Evolutionary conservation across 176 grass and related monocot genomes (phyloP).

Genomic region (Microstegium vimineum): DNA sequence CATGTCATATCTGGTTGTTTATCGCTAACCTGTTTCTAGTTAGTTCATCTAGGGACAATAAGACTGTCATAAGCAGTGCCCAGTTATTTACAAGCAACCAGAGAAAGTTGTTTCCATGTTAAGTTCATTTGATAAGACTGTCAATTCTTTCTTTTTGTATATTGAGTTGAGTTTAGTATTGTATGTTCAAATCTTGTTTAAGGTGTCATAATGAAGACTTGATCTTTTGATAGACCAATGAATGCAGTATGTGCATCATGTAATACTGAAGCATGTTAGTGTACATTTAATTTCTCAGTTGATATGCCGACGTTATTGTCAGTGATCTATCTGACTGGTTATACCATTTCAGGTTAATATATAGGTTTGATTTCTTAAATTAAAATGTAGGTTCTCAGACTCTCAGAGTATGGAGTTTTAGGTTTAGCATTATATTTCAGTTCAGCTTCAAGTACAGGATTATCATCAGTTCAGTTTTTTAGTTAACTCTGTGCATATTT

Average conservation of each 20-base stretch:
- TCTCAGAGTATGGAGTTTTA: too few relatives aligned
- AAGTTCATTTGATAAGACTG: not conserved
- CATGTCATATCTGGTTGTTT: not conserved
- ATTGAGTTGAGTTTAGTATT: not conserved
- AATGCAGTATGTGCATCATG: constrained; percentile 7
- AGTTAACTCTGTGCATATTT: too few relatives aligned
- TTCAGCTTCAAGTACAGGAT: too few relatives aligned
- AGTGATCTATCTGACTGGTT: not conserved
- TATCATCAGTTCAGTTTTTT: too few relatives aligned
- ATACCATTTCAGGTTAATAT: too few relatives aligned
- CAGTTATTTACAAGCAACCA: not conserved
- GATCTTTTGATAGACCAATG: not conserved
- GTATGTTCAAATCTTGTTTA: constrained; percentile 11
- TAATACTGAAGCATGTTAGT: not conserved
- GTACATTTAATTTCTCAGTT: not conserved
- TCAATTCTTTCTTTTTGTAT: not conserved
- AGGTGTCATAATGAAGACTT: not conserved
- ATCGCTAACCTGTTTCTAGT: not conserved
- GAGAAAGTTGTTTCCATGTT: not conserved
- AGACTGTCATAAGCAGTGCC: not conserved
- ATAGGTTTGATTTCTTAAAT: too few relatives aligned
- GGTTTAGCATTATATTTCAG: too few relatives aligned
- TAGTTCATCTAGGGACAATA: not conserved
- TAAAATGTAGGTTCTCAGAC: too few relatives aligned
- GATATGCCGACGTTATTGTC: not conserved